These are phyloP conservation scores for Salix udensis DNA, from an alignment of 345 rosid genomes.

Conservation along the genomic window DNA sequence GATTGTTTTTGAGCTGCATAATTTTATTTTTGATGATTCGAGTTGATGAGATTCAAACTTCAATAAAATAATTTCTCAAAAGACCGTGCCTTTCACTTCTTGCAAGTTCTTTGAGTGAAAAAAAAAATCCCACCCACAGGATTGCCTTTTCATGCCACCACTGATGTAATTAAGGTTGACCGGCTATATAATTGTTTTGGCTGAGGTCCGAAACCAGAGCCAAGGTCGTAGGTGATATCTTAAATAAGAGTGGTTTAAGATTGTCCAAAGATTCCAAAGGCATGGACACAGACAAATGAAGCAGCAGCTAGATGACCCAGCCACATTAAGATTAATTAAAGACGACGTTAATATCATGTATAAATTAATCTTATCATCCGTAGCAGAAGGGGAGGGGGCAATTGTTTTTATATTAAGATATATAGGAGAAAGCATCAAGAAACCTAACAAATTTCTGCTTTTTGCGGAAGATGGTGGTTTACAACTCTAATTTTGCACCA, in stretches of 20 bases:
- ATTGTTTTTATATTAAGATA: not conserved
- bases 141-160: not conserved
- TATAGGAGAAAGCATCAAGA: not conserved
- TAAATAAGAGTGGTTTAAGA: not conserved
- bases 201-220: too few species aligned
- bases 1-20: too few species aligned
- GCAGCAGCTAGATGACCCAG: not conserved
- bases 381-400: not conserved
- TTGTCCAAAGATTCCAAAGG: not conserved
- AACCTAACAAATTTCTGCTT: not conserved
- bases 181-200: too few species aligned
- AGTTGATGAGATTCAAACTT: not conserved
- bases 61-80: not conserved
- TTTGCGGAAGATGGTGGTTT: not conserved
- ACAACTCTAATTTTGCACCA: not conserved
- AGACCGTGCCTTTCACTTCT: not conserved
- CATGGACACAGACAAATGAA: not conserved
- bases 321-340: not conserved
- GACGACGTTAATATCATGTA: not conserved
- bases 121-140: not conserved
- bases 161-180: not conserved
- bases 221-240: too few species aligned
- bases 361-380: not conserved
- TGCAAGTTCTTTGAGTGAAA: not conserved
- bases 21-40: not conserved